These are phyloP conservation scores for Globisporangium ultimum DNA, from an alignment of 352 stramenopile genomes.

Conservation along the genomic window DNA sequence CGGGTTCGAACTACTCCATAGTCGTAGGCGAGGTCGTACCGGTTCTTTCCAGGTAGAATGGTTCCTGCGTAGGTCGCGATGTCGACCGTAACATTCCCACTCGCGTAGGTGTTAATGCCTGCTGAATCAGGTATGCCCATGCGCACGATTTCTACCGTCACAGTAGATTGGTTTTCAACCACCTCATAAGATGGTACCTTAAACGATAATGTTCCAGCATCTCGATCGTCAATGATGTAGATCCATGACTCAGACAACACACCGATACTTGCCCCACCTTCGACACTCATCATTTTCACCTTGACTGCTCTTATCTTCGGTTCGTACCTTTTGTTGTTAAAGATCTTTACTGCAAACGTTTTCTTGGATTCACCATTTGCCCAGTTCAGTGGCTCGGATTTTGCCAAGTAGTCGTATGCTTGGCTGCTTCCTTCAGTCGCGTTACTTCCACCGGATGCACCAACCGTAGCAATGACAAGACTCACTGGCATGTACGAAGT, in stretches of 20 bases:
- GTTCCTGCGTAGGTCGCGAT: conserved; percentile 53
- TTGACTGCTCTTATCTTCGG: conserved; percentile 40
- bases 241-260: conserved; percentile 45
- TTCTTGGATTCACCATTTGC: conserved; percentile 48
- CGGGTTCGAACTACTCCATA: conserved; percentile 43
- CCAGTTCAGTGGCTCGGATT: conserved; percentile 51
- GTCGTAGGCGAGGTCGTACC: conserved; percentile 53
- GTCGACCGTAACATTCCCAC: conserved; percentile 47
- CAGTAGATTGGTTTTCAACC: conserved; percentile 38
- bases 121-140: conserved; percentile 39
- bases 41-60: conserved; percentile 41
- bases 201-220: conserved; percentile 70
- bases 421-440: conserved; percentile 55
- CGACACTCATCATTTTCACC: conserved; percentile 42
- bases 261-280: conserved; percentile 54
- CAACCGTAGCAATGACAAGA: conserved; percentile 46
- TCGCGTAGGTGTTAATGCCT: conserved; percentile 60
- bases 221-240: conserved; percentile 73
- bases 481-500: conserved; percentile 58
- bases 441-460: conserved; percentile 38
- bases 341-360: conserved; percentile 56
- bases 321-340: conserved; percentile 73
- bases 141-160: conserved; percentile 48
- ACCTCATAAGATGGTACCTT: conserved; percentile 51
- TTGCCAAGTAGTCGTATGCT: conserved; percentile 61